Percentiles rank a stretch among this genome's conserved stretches.
Conservation (phyloP, 2,329 filamentous ascomycete species). For the Calonectria honghensis region DNA sequence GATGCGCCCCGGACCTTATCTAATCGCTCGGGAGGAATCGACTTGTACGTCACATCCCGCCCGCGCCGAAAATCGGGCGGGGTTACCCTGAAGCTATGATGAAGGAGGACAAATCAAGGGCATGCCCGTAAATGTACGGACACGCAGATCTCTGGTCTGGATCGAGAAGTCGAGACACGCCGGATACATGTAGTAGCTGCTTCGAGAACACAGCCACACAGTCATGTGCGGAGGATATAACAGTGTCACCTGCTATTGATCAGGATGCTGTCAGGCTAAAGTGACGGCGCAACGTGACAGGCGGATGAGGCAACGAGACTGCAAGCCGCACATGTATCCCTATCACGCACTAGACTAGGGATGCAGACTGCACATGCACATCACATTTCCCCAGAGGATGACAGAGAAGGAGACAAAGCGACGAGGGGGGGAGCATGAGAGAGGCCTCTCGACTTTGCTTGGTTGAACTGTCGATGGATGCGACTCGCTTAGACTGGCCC, state of each 20-base stretch:
- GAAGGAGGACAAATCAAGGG: background rate
- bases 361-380: slow-evolving; percentile 37
- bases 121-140: slow-evolving; percentile 9
- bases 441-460: background rate
- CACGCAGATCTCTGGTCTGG: background rate
- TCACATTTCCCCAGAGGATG: slow-evolving; percentile 26
- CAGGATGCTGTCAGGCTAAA: slow-evolving; percentile 22
- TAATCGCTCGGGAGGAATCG: slow-evolving; percentile 23
- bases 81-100: slow-evolving; percentile 32
- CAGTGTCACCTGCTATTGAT: slow-evolving; percentile 29
- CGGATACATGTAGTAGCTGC: slow-evolving; percentile 12
- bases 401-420: background rate
- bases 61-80: slow-evolving; percentile 20
- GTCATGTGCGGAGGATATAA: slow-evolving; percentile 26
- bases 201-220: slow-evolving; percentile 21
- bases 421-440: background rate
- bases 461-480: slow-evolving; percentile 26
- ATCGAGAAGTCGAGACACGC: slow-evolving; percentile 1
- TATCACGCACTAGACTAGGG: slow-evolving; percentile 33
- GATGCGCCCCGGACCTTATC: slow-evolving; percentile 33
- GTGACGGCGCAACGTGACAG: slow-evolving; percentile 38
- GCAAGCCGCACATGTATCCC: slow-evolving; percentile 26
- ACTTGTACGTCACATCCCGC: slow-evolving; percentile 25
- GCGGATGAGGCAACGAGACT: slow-evolving; percentile 23
- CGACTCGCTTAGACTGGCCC: slow-evolving; percentile 18